Percentiles rank a stretch among this genome's conserved stretches.
phyloP scores from a whole-genome alignment of 2,329 filamentous ascomycete species.

The Domatiomyces catenatus region DNA sequence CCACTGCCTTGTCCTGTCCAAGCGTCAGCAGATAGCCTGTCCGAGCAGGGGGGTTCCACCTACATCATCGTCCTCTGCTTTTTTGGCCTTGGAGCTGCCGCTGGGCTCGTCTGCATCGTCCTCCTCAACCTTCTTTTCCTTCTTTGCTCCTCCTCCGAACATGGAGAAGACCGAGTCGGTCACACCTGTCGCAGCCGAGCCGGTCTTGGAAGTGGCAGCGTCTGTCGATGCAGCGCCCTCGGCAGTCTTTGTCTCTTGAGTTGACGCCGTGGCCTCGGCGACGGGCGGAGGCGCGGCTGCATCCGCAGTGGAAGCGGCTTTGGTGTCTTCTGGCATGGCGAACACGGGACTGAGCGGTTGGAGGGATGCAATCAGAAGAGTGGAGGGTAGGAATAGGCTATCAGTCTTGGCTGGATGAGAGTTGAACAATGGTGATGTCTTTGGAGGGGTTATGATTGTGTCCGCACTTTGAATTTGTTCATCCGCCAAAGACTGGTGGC shows the following conservation, averaged over 20 bases:
- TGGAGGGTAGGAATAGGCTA: not conserved
- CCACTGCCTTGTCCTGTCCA: slow-evolving; percentile 42
- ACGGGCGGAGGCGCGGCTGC: slow-evolving; percentile 9
- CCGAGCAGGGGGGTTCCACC: slow-evolving; percentile 17
- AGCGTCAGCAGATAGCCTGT: not conserved
- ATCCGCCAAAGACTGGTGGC: not conserved
- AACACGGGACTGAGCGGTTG: not conserved
- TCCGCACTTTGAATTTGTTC: not conserved
- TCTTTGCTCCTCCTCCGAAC: slow-evolving; percentile 96
- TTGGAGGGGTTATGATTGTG: not conserved
- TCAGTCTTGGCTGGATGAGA: not conserved
- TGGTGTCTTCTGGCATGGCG: slow-evolving; percentile 5
- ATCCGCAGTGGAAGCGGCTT: slow-evolving; percentile 13
- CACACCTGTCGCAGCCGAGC: slow-evolving; percentile 16
- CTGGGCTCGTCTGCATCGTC: slow-evolving; percentile 76
- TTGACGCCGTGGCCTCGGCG: not conserved
- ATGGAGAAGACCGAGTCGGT: slow-evolving; percentile 70
- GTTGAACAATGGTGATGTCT: not conserved
- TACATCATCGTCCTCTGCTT: slow-evolving; percentile 39
- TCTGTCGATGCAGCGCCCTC: slow-evolving; percentile 13
- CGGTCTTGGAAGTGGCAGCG: slow-evolving; percentile 12
- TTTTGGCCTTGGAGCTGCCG: slow-evolving; percentile 71
- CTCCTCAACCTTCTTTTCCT: slow-evolving; percentile 73
- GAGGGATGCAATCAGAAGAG: not conserved
- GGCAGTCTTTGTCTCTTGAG: slow-evolving; percentile 6